Conservation (phyloP, 2,329 filamentous ascomycete species). For the Beauveria medogensis region DNA sequence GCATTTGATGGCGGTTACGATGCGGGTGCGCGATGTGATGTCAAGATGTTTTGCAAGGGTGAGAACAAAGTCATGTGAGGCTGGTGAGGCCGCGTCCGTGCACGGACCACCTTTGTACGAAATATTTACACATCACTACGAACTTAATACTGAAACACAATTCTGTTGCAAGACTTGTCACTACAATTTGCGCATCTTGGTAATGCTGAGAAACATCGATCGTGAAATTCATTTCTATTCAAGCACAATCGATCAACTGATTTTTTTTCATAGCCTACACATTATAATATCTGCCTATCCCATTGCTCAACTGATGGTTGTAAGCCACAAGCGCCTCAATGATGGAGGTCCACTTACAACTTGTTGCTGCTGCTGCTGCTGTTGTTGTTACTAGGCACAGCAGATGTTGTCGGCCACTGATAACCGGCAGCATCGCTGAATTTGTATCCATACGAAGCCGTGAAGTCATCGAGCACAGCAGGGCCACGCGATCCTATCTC, state of each 20-base stretch:
- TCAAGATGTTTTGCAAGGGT: slow-evolving; percentile 11
- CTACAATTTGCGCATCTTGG: neutral
- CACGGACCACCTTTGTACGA: slow-evolving; percentile 17
- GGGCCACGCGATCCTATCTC: slow-evolving; percentile 83
- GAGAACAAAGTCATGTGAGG: slow-evolving; percentile 24
- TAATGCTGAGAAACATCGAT: neutral
- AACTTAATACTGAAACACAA: neutral
- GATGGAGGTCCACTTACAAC: slow-evolving; percentile 51
- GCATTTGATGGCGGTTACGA: neutral
- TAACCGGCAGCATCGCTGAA: slow-evolving; percentile 95
- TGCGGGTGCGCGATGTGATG: slow-evolving; percentile 7
- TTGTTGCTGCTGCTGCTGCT: slow-evolving; percentile 49
- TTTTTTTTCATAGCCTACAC: slow-evolving; percentile 4
- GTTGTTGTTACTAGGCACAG: slow-evolving; percentile 62
- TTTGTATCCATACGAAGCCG: slow-evolving; percentile 95
- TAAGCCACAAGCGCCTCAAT: neutral
- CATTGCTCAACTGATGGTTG: neutral
- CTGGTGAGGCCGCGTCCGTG: slow-evolving; percentile 9
- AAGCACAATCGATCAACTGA: neutral
- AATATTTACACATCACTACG: neutral
- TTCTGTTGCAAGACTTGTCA: neutral
- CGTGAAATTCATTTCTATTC: neutral
- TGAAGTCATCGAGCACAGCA: slow-evolving; percentile 95
- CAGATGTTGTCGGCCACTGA: slow-evolving; percentile 81
- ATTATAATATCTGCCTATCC: slow-evolving; percentile 10